phyloP scores from a whole-genome alignment of 306 rosid species.

The Sicyos edulis region DNA sequence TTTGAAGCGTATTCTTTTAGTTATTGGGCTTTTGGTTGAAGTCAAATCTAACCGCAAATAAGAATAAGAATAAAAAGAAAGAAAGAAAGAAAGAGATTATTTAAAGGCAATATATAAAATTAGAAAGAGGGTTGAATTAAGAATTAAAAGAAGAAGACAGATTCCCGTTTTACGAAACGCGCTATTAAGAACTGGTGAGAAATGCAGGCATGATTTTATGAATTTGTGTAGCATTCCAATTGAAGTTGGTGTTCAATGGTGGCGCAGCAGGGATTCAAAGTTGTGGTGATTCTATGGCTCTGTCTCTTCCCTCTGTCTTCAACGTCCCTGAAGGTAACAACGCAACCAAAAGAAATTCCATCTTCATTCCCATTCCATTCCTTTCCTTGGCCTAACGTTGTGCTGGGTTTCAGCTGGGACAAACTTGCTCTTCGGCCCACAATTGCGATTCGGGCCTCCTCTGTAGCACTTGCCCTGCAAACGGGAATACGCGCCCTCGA shows the following conservation, averaged over 20 bases:
- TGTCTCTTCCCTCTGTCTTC: slow-evolving; percentile 43
- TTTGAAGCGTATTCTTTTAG: too few species aligned
- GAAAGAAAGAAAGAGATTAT: neutral
- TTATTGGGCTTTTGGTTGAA: too few species aligned
- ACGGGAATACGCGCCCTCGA: slow-evolving; percentile 85
- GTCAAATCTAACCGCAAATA: too few species aligned
- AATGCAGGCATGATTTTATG: slow-evolving; percentile 10
- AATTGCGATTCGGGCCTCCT: slow-evolving; percentile 61
- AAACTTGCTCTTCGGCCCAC: slow-evolving; percentile 61
- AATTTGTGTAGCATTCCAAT: slow-evolving; percentile 11
- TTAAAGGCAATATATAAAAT: neutral
- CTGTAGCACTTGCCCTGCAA: slow-evolving; percentile 66
- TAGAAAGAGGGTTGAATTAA: neutral
- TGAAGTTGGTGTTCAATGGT: slow-evolving; percentile 16
- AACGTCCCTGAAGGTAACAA: slow-evolving; percentile 64
- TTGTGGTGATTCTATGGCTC: slow-evolving; percentile 42
- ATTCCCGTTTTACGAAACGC: neutral
- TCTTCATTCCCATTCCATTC: too few species aligned
- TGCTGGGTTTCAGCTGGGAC: slow-evolving; percentile 60
- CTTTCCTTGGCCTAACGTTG: neutral
- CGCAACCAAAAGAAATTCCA: too few species aligned
- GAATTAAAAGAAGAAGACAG: neutral
- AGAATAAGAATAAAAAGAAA: too few species aligned
- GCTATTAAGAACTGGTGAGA: neutral
- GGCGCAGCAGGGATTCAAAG: slow-evolving; percentile 33